These are phyloP conservation scores for Boletus barrowsii DNA, from an alignment of 768 basidiomycete species.

Conservation along the genomic window DNA sequence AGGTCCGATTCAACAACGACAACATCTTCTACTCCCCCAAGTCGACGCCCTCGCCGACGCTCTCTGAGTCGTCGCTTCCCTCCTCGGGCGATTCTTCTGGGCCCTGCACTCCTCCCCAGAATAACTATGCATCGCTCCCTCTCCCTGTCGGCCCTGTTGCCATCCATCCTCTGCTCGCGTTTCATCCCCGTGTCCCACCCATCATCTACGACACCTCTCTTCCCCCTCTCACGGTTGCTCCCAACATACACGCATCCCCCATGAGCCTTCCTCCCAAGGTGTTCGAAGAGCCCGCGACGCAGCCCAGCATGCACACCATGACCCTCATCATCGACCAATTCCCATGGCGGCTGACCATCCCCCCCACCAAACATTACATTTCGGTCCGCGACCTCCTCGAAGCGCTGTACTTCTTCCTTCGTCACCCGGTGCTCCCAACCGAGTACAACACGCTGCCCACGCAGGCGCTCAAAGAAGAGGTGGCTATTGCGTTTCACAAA, in stretches of 20 bases:
- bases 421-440: conserved; percentile 33
- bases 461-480: conserved; percentile 30
- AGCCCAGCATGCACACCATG: conserved; percentile 28
- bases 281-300: conserved; percentile 32
- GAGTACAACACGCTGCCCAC: conserved; percentile 42
- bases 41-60: conserved; percentile 23
- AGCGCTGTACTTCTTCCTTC: conserved; percentile 43
- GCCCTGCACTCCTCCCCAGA: conserved; percentile 30
- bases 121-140: conserved; percentile 12
- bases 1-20: conserved; percentile 32
- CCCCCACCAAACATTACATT: conserved; percentile 25
- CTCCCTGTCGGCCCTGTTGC: conserved; percentile 28
- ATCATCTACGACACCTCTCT: conserved; percentile 21
- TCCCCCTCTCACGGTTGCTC: conserved; percentile 18
- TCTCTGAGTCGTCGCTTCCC: conserved; percentile 29
- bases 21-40: conserved; percentile 33
- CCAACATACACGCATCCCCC: conserved; percentile 28
- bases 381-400: conserved; percentile 50
- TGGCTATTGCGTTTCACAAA: conserved; percentile 42
- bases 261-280: conserved; percentile 18
- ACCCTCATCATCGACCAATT: conserved; percentile 30
- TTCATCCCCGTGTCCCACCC: conserved; percentile 22
- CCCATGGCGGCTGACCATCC: conserved; percentile 36
- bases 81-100: conserved; percentile 30
- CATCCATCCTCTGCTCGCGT: conserved; percentile 32